Percentiles rank a stretch among this genome's conserved stretches.
Evolutionary conservation across 352 stramenopile genomes (phyloP).

Genomic region (Globisporangium recalcitrans): DNA sequence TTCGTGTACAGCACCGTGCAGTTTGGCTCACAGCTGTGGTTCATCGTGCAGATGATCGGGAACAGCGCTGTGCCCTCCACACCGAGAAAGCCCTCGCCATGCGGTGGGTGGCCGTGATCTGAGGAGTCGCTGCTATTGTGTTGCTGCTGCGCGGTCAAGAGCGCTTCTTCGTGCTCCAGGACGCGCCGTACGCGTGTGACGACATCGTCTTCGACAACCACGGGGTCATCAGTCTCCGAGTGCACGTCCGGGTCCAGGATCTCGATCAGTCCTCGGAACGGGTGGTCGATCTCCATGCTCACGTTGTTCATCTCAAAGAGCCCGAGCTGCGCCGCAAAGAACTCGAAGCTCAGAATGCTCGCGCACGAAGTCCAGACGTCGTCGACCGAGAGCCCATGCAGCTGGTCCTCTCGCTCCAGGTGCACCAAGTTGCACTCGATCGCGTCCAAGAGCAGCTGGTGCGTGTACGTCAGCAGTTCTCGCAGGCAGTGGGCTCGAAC

Average conservation of each 20-base stretch:
- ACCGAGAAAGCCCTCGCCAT: constrained; percentile 83
- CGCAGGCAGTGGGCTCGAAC: constrained; percentile 41
- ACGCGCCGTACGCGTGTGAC: constrained; percentile 38
- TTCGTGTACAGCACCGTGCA: constrained; percentile 89
- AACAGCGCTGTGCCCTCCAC: constrained; percentile 94
- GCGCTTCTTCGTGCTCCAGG: constrained; percentile 39
- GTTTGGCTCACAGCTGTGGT: constrained; percentile 94
- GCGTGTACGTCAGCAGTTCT: constrained; percentile 55
- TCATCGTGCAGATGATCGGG: constrained; percentile 93
- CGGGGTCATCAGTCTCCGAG: constrained; percentile 24
- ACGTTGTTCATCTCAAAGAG: constrained; percentile 98
- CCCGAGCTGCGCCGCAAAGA: constrained; percentile 88
- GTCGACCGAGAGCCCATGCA: constrained; percentile 47
- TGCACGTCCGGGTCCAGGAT: constrained; percentile 49
- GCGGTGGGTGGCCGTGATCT: neutral
- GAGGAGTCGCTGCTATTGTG: constrained; percentile 53
- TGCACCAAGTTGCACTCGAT: constrained; percentile 66
- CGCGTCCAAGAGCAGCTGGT: constrained; percentile 57
- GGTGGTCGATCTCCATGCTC: constrained; percentile 87
- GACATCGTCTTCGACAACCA: constrained; percentile 22
- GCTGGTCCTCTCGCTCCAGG: constrained; percentile 54
- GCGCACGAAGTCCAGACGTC: constrained; percentile 58
- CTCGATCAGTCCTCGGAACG: constrained; percentile 64
- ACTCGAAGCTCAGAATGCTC: constrained; percentile 75
- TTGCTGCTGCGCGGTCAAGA: constrained; percentile 11